These are phyloP conservation scores for Penicillium sp. DNA, from an alignment of 2,329 filamentous ascomycete genomes.

Conservation along the genomic window DNA sequence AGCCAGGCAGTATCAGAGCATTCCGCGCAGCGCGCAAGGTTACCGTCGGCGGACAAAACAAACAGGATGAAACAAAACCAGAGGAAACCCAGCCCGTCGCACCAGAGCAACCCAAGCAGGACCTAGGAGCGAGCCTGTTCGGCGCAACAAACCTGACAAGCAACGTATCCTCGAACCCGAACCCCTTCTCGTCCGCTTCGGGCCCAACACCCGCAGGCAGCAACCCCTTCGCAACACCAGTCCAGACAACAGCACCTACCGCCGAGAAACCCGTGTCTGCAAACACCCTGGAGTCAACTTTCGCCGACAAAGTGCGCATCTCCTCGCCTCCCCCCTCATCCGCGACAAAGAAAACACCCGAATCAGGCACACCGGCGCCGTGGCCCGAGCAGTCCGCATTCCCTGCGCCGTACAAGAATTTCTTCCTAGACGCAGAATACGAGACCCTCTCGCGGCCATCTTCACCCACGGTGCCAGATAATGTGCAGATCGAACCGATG, in stretches of 20 bases:
- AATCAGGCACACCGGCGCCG: slow-evolving; percentile 54
- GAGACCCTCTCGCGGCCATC: slow-evolving; percentile 63
- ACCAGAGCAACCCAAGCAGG: slow-evolving; percentile 24
- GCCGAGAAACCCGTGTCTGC: slow-evolving; percentile 34
- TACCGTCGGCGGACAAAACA: slow-evolving; percentile 26
- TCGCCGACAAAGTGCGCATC: slow-evolving; percentile 60
- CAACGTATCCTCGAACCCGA: slow-evolving; percentile 35
- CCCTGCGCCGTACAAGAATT: slow-evolving; percentile 63
- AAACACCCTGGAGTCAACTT: slow-evolving; percentile 63
- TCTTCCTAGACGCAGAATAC: slow-evolving; percentile 83
- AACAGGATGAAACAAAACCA: slow-evolving; percentile 15
- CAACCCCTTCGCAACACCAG: slow-evolving; percentile 55
- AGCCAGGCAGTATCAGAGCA: slow-evolving; percentile 69
- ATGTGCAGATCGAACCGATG: slow-evolving; percentile 38
- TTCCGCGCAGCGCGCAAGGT: slow-evolving; percentile 57
- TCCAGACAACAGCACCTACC: slow-evolving; percentile 28
- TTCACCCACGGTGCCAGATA: slow-evolving; percentile 42
- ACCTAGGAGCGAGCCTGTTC: slow-evolving; percentile 55
- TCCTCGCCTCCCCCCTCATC: slow-evolving; percentile 24
- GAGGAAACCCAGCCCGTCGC: slow-evolving; percentile 13
- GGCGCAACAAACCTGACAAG: slow-evolving; percentile 40
- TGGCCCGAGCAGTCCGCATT: slow-evolving; percentile 64
- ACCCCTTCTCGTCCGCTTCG: slow-evolving; percentile 47
- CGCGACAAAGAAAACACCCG: slow-evolving; percentile 23
- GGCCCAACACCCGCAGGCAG: slow-evolving; percentile 27